These are phyloP conservation scores for Mimosa bimucronata DNA, from an alignment of 306 rosid genomes.

Conservation along the genomic window DNA sequence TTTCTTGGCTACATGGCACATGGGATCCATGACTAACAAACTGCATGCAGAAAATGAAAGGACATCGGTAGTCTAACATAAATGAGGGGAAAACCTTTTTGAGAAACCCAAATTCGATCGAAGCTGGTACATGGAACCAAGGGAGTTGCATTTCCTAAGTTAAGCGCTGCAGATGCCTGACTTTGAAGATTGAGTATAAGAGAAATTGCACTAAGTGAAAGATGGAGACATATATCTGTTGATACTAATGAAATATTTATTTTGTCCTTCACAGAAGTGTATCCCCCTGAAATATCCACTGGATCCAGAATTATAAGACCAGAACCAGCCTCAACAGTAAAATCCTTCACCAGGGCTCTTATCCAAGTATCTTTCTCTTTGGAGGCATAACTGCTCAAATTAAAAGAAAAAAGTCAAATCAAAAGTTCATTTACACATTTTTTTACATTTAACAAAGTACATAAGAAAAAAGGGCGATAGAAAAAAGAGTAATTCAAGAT, in stretches of 20 bases:
- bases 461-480: background rate
- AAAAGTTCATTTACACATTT: slow-evolving; percentile 6
- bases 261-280: slow-evolving; percentile 93
- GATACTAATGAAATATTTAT: slow-evolving; percentile 83
- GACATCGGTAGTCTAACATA: background rate
- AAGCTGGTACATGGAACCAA: slow-evolving; percentile 81
- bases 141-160: slow-evolving; percentile 79
- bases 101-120: slow-evolving; percentile 83
- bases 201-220: slow-evolving; percentile 85
- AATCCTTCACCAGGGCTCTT: slow-evolving; percentile 92
- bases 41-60: slow-evolving; percentile 25
- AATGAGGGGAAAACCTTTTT: slow-evolving; percentile 66
- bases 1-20: slow-evolving; percentile 25
- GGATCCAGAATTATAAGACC: slow-evolving; percentile 93
- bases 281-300: slow-evolving; percentile 95
- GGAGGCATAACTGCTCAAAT: slow-evolving; percentile 83
- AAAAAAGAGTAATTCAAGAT: background rate
- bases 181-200: slow-evolving; percentile 85
- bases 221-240: slow-evolving; percentile 90
- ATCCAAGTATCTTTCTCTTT: slow-evolving; percentile 96
- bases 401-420: slow-evolving; percentile 29
- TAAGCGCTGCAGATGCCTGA: slow-evolving; percentile 81
- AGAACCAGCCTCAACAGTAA: slow-evolving; percentile 94
- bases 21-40: slow-evolving; percentile 14
- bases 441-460: background rate